Conservation (phyloP, 352 stramenopile species). For the Phytophthora boehmeriae region DNA sequence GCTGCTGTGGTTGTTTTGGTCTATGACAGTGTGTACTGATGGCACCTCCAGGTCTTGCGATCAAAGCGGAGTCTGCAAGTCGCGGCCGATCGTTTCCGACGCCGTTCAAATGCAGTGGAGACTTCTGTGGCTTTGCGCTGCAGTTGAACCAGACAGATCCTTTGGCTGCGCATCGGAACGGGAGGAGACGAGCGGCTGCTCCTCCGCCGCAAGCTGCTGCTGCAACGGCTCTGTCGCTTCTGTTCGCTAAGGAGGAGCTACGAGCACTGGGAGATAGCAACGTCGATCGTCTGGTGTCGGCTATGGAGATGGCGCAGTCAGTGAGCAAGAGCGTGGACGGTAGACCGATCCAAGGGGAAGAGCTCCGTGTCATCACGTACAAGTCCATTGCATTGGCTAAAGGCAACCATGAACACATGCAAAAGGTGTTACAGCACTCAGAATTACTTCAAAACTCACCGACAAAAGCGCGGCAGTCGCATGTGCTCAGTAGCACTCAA, state of each 20-base stretch:
- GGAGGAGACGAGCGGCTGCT: conserved; percentile 16
- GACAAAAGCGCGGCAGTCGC: conserved; percentile 29
- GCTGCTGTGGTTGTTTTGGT: conserved; percentile 14
- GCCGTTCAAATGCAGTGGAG: conserved; percentile 79
- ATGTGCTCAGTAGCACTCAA: conserved; percentile 53
- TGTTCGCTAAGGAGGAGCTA: conserved; percentile 61
- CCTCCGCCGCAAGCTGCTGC: conserved; percentile 22
- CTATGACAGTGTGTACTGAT: conserved; percentile 9
- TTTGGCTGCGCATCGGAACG: conserved; percentile 5
- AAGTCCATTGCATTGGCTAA: conserved; percentile 80
- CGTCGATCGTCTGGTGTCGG: conserved; percentile 40
- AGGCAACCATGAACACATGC: conserved; percentile 55
- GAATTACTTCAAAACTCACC: conserved; percentile 8
- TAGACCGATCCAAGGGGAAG: conserved; percentile 9
- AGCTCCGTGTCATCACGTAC: conserved; percentile 72
- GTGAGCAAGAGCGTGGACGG: conserved; percentile 16
- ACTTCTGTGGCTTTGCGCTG: conserved; percentile 71
- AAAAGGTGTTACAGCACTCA: conserved; percentile 14
- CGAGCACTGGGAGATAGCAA: conserved; percentile 43
- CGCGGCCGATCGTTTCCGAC: conserved; percentile 51
- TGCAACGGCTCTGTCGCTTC: conserved; percentile 44
- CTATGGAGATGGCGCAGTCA: conserved; percentile 42
- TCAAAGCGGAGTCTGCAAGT: conserved; percentile 12
- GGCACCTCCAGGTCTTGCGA: conserved; percentile 9
- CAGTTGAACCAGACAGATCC: conserved; percentile 30